phyloP scores from a whole-genome alignment of 768 basidiomycete species.

The Infundibulicybe gibba region DNA sequence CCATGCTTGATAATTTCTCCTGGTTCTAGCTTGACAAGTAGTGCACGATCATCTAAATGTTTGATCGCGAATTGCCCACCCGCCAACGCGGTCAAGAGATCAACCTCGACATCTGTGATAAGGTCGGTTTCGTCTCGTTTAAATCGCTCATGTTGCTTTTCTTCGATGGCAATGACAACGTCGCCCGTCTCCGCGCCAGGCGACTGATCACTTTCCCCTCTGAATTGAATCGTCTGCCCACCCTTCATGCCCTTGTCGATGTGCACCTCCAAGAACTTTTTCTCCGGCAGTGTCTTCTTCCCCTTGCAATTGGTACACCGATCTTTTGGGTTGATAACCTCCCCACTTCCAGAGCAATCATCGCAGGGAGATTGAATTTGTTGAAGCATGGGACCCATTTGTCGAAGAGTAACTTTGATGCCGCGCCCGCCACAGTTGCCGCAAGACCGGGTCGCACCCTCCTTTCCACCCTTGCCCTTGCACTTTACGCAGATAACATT shows the following conservation, averaged over 20 bases:
- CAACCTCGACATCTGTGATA: constrained; percentile 82
- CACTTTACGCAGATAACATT: constrained; percentile 93
- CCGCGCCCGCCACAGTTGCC: constrained; percentile 82
- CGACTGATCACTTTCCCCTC: constrained; percentile 90
- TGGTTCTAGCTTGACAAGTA: constrained; percentile 79
- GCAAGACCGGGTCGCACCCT: constrained; percentile 88
- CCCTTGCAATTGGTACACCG: constrained; percentile 90
- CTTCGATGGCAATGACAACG: constrained; percentile 90
- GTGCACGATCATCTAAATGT: constrained; percentile 90
- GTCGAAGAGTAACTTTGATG: constrained; percentile 85
- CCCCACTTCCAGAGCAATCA: constrained; percentile 92
- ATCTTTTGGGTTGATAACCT: constrained; percentile 92
- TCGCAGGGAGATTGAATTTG: constrained; percentile 95
- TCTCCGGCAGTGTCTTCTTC: constrained; percentile 91
- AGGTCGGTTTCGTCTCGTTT: constrained; percentile 88
- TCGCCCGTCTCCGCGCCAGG: constrained; percentile 90
- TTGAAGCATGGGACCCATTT: constrained; percentile 99
- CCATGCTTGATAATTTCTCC: constrained; percentile 94
- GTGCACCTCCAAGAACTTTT: constrained; percentile 96
- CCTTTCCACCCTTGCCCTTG: constrained; percentile 96
- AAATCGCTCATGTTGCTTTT: constrained; percentile 88
- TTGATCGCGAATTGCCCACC: constrained; percentile 89
- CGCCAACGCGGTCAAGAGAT: constrained; percentile 88
- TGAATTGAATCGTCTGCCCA: constrained; percentile 85
- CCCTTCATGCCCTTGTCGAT: constrained; percentile 98